Evolutionary conservation across 192 early-diverging fungal genomes (phyloP), one percentile per base, ranked within the genome.

Genomic region (Coemansia sp.): DNA sequence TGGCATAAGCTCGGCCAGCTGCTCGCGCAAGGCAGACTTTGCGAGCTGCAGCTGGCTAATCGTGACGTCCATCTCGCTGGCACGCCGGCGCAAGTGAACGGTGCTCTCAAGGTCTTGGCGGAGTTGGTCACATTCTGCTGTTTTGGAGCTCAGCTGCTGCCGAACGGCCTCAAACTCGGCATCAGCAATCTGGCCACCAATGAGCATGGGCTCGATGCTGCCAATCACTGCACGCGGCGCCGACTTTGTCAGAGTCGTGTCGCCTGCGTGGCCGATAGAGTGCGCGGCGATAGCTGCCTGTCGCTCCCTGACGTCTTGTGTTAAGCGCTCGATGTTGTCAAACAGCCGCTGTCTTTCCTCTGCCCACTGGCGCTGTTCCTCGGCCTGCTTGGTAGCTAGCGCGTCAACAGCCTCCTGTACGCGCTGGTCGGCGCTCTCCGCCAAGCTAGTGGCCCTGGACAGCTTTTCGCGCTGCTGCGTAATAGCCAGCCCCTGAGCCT

Each of bases 381-480:
- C 59, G 27, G 62, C 59, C 25, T 82, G 61, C 20, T 72, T 63
- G 22, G 59, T 43, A 12, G 53, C 49, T 32, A 82, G 64, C 19
- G 62, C 22, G 8, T 72, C 68, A 8, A 66, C 59, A 4, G 70
- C 70, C 8, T 82, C 79, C 41, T 68, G 62, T 19, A 76, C 54
- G 36, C 69, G 70, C 73, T 76, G 73, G 43, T 76, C 79, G 4
- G 74, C 68, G 29, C 74, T 71, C 20, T 77, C 66, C 15, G 58
- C 65, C 36, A 76, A 42, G 59, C 63, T 66, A 22, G 20, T 67
- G 15, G 74, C 74, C 6, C 57, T 53, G 29, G 62, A n/a, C 20
- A 82, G 60, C 59, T 63, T 75, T 29, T 82, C 79, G 57, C 79
- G 79, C 67, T 82, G 79, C 66, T 82, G 73, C 17, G 69, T 46